Percentiles rank a stretch among this genome's conserved stretches.
Evolutionary conservation across 2,329 filamentous ascomycete genomes (phyloP).

Genomic region (Ophiostoma perfectum): DNA sequence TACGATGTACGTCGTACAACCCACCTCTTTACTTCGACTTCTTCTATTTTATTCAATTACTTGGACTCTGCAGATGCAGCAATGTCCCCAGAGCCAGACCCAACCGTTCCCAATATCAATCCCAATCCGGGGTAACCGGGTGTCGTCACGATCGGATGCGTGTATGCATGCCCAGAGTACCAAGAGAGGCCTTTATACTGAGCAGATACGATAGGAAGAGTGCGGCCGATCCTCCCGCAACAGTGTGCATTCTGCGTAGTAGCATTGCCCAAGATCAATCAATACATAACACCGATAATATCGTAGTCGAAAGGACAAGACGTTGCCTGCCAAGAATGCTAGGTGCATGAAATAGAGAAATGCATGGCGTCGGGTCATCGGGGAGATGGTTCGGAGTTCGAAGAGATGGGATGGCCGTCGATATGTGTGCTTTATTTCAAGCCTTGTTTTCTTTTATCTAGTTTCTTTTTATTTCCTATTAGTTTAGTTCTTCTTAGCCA

Average conservation of each 20-base stretch:
- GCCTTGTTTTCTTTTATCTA: not conserved
- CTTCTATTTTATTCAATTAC: not conserved
- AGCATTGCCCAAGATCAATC: too few relatives aligned
- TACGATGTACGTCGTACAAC: too few relatives aligned
- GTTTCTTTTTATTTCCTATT: not conserved
- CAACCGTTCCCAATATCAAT: not conserved
- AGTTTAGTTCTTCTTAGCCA: too few relatives aligned
- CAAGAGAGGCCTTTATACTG: not conserved
- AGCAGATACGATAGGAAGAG: slow-evolving; percentile 8
- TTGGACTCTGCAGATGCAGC: not conserved
- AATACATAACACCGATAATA: too few relatives aligned
- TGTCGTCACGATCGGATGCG: not conserved
- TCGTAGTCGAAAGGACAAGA: too few relatives aligned
- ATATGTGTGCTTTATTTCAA: too few relatives aligned
- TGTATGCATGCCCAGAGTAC: not conserved
- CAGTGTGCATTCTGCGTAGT: not conserved
- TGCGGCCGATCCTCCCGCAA: slow-evolving; percentile 10
- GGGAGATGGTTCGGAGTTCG: slow-evolving; percentile 12
- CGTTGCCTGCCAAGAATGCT: not conserved
- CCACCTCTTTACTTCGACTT: not conserved
- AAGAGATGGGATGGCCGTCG: not conserved
- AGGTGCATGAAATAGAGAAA: slow-evolving; percentile 7
- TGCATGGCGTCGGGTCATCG: not conserved
- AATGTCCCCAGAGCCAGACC: not conserved
- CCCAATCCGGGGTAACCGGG: not conserved